Conservation (phyloP, 192 early-diverging fungal species). For the Funneliformis mosseae region DNA sequence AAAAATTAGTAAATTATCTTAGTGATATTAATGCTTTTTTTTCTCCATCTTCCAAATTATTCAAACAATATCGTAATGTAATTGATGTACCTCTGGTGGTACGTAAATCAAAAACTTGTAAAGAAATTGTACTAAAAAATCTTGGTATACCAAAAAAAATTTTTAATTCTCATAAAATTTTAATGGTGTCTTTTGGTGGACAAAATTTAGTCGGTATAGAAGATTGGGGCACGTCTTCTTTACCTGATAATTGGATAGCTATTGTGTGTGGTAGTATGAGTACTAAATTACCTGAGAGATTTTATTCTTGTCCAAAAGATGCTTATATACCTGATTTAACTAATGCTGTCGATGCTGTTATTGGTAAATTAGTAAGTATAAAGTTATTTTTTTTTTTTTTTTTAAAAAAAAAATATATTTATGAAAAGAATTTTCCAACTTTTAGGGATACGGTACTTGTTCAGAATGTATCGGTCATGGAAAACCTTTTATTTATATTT, state of each 20-base stretch:
- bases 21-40: constrained; percentile 18
- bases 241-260: constrained; percentile 60
- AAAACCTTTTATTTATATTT: constrained; percentile 60
- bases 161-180: constrained; percentile 50
- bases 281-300: constrained; percentile 43
- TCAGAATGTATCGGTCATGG: constrained; percentile 63
- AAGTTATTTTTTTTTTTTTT: not conserved
- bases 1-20: not conserved
- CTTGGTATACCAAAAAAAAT: constrained; percentile 51
- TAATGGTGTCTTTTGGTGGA: constrained; percentile 57
- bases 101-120: constrained; percentile 46
- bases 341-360: constrained; percentile 58
- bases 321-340: constrained; percentile 65
- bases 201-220: constrained; percentile 49
- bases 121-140: constrained; percentile 47
- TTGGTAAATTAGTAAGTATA: constrained; percentile 58
- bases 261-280: constrained; percentile 54
- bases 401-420: not conserved
- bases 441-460: constrained; percentile 65
- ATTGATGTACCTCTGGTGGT: constrained; percentile 64
- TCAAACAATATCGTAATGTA: constrained; percentile 38
- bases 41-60: not conserved
- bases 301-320: constrained; percentile 55
- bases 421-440: not conserved
- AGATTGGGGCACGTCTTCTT: constrained; percentile 51